Evolutionary conservation across 345 rosid species (phyloP).

Genomic region (Eucalyptus curtisii): DNA sequence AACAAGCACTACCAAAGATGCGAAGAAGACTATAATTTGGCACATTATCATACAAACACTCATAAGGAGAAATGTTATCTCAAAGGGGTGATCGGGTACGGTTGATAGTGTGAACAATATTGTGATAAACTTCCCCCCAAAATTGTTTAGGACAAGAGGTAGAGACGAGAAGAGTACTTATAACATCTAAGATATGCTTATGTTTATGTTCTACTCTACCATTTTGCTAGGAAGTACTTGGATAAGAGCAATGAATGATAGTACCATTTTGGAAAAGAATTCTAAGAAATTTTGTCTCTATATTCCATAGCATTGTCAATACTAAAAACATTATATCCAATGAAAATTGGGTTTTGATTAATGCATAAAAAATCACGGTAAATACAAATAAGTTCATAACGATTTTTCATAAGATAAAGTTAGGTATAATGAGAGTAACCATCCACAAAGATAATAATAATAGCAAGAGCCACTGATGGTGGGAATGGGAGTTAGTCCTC

Average conservation of each 20-base stretch:
- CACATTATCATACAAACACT: background rate
- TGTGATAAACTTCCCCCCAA: background rate
- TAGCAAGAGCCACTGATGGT: background rate
- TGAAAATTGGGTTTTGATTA: background rate
- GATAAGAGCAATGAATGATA: background rate
- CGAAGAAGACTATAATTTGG: background rate
- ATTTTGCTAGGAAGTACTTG: background rate
- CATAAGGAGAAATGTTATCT: background rate
- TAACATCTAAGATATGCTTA: background rate
- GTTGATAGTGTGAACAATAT: background rate
- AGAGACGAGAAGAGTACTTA: background rate
- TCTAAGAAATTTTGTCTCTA: too few species aligned
- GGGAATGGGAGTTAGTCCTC: background rate
- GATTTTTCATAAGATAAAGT: background rate
- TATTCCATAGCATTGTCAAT: background rate
- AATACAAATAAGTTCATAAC: background rate
- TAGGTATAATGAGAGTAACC: background rate
- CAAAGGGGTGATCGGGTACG: background rate
- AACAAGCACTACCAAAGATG: background rate
- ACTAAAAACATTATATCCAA: background rate
- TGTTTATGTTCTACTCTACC: background rate
- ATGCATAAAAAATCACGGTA: background rate
- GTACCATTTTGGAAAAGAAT: background rate
- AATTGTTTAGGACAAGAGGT: background rate
- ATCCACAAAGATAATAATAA: background rate